phyloP scores from a whole-genome alignment of 495 filamentous ascomycete species.

The Chaetomium fimeti region DNA sequence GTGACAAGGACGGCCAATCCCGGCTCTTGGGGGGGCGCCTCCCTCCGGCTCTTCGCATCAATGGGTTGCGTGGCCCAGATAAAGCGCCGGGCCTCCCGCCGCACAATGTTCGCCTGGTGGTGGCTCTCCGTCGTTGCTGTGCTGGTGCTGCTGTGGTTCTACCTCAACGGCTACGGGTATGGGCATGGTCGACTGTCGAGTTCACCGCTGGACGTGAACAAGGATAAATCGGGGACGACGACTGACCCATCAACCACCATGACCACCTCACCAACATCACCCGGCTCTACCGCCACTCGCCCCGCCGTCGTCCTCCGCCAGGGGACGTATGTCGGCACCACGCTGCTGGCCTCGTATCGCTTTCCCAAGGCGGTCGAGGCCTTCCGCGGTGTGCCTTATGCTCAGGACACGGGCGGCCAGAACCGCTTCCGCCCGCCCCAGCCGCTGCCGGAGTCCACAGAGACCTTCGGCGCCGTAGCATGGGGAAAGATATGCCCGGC shows the following conservation, averaged over 20 bases:
- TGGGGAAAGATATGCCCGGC: conserved; percentile 48
- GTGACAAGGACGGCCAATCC: background rate
- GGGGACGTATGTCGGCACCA: conserved; percentile 54
- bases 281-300: background rate
- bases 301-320: conserved; percentile 50
- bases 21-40: background rate
- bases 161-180: conserved; percentile 1
- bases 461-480: conserved; percentile 44
- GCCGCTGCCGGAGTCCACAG: conserved; percentile 31
- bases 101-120: background rate
- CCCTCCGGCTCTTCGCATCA: background rate
- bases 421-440: conserved; percentile 57
- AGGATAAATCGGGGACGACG: background rate
- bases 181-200: background rate
- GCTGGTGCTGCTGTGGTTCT: conserved; percentile 15
- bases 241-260: background rate
- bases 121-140: conserved; percentile 15
- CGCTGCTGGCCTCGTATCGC: conserved; percentile 37
- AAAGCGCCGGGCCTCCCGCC: conserved; percentile 1
- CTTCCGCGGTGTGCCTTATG: conserved; percentile 63
- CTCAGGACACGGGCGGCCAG: conserved; percentile 52
- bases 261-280: background rate
- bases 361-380: conserved; percentile 52
- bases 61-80: conserved; percentile 6
- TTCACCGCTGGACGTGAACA: background rate